A percentile compares a stretch with the other conserved stretches of the same genome.
Conservation (phyloP, 2,329 filamentous ascomycete species). For the Neocatenulostroma microsporum region DNA sequence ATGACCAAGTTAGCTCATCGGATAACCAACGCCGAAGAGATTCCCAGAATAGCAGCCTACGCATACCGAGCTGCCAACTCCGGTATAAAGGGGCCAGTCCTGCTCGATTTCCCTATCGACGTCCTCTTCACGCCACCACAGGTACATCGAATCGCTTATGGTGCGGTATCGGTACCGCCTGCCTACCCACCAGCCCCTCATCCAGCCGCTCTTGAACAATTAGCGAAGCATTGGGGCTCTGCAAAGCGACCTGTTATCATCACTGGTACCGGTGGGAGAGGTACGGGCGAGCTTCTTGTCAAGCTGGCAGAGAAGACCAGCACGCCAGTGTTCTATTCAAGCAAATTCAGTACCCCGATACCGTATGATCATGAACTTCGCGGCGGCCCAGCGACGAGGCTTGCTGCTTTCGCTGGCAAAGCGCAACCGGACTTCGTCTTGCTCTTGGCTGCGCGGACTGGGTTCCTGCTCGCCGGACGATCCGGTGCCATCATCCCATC, state of each 20-base stretch:
- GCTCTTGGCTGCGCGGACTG: conserved; percentile 25
- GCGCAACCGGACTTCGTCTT: conserved; percentile 36
- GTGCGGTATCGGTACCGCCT: conserved; percentile 32
- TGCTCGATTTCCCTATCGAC: conserved; percentile 36
- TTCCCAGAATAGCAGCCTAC: conserved; percentile 38
- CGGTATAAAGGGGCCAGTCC: conserved; percentile 35
- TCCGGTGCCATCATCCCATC: conserved; percentile 27
- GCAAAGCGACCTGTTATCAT: conserved; percentile 37
- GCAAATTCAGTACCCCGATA: conserved; percentile 29
- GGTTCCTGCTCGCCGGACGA: conserved; percentile 9
- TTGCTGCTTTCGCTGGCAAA: conserved; percentile 29
- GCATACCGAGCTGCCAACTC: conserved; percentile 35
- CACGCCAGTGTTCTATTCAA: conserved; percentile 37
- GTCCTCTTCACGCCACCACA: conserved; percentile 37
- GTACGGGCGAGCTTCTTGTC: conserved; percentile 22
- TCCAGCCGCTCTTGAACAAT: conserved; percentile 28
- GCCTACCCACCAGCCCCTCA: conserved; percentile 32
- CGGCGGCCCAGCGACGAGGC: conserved; percentile 29
- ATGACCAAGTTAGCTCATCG: conserved; percentile 42
- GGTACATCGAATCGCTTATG: conserved; percentile 33
- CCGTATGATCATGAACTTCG: conserved; percentile 28
- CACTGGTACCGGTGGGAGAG: conserved; percentile 34
- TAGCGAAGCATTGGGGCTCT: conserved; percentile 25
- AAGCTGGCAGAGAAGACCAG: conserved; percentile 29
- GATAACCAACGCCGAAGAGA: conserved; percentile 38